These are phyloP conservation scores for Parietaria judaica DNA, from an alignment of 306 rosid species.

Conservation along the genomic window DNA sequence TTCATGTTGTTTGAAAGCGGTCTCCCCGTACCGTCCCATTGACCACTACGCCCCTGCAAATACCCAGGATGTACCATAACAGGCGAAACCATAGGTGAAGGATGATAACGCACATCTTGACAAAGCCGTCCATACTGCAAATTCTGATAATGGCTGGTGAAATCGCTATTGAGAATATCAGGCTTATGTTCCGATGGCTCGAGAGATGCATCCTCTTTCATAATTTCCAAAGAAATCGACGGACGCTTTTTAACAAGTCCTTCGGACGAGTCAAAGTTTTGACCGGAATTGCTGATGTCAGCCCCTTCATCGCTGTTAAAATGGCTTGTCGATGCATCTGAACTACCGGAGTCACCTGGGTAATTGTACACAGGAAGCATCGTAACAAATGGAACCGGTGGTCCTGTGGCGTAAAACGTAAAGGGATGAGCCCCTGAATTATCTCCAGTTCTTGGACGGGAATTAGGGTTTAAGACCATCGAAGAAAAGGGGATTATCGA, in stretches of 20 bases:
- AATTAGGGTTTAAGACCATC: slow-evolving; percentile 57
- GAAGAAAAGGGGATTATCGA: slow-evolving; percentile 54
- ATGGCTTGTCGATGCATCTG: slow-evolving; percentile 58
- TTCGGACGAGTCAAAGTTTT: slow-evolving; percentile 54
- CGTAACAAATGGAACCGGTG: slow-evolving; percentile 87
- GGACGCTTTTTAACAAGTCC: slow-evolving; percentile 49
- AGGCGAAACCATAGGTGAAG: slow-evolving; percentile 41
- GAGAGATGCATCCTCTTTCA: slow-evolving; percentile 34
- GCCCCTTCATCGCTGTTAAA: slow-evolving; percentile 49
- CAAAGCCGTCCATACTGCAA: slow-evolving; percentile 71
- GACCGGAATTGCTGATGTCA: slow-evolving; percentile 56
- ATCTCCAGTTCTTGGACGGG: slow-evolving; percentile 60
- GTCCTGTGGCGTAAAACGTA: slow-evolving; percentile 88
- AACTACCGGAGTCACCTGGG: slow-evolving; percentile 45
- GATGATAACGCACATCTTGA: slow-evolving; percentile 51
- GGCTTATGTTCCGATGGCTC: slow-evolving; percentile 45
- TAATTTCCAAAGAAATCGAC: slow-evolving; percentile 39
- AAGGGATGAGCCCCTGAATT: slow-evolving; percentile 51
- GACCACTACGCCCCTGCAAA: slow-evolving; percentile 61
- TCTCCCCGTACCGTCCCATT: slow-evolving; percentile 97
- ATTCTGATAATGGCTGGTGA: slow-evolving; percentile 74
- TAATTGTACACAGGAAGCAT: slow-evolving; percentile 70
- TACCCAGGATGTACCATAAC: slow-evolving; percentile 63
- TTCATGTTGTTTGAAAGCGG: slow-evolving; percentile 60
- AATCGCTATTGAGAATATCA: slow-evolving; percentile 86